These are phyloP conservation scores for Chenopodium album DNA, from an alignment of 148 eudicot genomes.

Conservation along the genomic window DNA sequence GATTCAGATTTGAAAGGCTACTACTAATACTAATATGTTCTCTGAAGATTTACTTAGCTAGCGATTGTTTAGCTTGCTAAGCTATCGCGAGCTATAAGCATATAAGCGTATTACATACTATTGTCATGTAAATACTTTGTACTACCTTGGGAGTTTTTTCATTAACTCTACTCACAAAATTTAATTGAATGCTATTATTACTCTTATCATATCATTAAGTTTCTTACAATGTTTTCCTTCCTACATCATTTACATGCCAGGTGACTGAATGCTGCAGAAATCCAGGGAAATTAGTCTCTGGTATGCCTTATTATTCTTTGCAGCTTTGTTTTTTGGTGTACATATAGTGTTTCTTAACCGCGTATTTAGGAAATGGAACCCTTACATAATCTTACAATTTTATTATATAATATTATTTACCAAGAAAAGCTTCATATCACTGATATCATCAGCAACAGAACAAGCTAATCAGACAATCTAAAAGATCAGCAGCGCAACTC, in stretches of 20 bases:
- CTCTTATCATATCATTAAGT: neutral
- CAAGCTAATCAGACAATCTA: no score
- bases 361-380: neutral
- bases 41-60: neutral
- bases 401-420: no score
- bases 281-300: conserved; percentile 24
- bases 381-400: no score
- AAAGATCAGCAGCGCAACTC: no score
- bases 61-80: neutral
- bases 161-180: neutral
- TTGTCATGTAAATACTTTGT: conserved; percentile 23
- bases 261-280: conserved; percentile 19
- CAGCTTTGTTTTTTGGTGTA: neutral
- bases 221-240: neutral
- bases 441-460: no score
- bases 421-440: no score
- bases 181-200: neutral
- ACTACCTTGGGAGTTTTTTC: conserved; percentile 12
- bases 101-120: neutral
- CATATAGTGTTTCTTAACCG: neutral
- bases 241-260: neutral
- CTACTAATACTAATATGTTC: neutral
- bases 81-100: neutral
- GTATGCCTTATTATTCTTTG: conserved; percentile 8
- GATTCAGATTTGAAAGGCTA: neutral